phyloP scores from a whole-genome alignment of 352 stramenopile genomes.

The Globisporangium camurandrum region DNA sequence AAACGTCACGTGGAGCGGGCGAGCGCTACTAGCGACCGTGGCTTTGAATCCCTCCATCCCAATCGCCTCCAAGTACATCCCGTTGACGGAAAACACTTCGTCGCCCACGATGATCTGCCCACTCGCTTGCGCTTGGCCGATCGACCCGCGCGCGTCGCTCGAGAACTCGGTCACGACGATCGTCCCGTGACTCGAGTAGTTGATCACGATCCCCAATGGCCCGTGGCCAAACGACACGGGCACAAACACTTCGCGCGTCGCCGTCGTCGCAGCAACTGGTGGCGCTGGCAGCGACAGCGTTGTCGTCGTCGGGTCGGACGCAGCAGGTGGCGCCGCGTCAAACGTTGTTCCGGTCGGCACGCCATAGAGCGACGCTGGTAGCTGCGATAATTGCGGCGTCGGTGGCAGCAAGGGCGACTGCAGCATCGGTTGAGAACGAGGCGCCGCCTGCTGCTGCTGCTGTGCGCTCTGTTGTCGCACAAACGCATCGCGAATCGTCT shows the following conservation, averaged over 20 bases:
- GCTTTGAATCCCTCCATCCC: constrained; percentile 81
- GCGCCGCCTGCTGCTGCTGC: constrained; percentile 3
- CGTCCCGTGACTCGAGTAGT: constrained; percentile 61
- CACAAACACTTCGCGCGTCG: constrained; percentile 28
- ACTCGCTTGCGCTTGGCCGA: constrained; percentile 65
- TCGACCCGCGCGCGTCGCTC: constrained; percentile 45
- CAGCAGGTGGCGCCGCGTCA: too few relatives aligned
- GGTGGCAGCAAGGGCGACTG: constrained; percentile 3
- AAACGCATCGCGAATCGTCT: constrained; percentile 49
- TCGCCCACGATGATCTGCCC: constrained; percentile 68
- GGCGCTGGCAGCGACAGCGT: background rate
- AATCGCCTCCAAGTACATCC: constrained; percentile 46
- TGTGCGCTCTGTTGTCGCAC: constrained; percentile 12
- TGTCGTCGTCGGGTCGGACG: too few relatives aligned
- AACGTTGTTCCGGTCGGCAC: too few relatives aligned
- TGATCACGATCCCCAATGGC: constrained; percentile 78
- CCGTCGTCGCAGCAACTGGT: background rate
- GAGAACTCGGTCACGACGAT: constrained; percentile 82
- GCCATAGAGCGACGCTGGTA: background rate
- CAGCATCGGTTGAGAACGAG: constrained; percentile 7
- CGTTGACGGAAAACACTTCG: constrained; percentile 76
- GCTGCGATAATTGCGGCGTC: background rate
- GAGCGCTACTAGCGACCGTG: constrained; percentile 44
- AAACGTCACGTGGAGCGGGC: constrained; percentile 69
- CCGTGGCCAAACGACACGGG: constrained; percentile 65